phyloP scores from a whole-genome alignment of 768 basidiomycete genomes.

The Cytidiella melzeri region DNA sequence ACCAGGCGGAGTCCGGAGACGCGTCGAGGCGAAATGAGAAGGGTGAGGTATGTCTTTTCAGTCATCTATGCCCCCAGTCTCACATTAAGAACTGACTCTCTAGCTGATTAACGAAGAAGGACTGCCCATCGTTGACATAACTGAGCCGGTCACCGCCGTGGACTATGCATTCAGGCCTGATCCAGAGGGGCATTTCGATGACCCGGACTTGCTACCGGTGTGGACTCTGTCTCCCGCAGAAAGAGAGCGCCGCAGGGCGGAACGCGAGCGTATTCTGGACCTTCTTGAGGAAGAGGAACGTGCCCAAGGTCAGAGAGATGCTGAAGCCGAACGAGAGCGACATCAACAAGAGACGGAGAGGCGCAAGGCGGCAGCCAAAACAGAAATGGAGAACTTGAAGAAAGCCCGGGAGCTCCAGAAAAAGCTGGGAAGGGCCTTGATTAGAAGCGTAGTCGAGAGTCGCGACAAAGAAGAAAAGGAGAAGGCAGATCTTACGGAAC shows the following conservation, averaged over 20 bases:
- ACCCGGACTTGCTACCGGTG: conserved; percentile 42
- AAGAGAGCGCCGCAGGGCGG: conserved; percentile 44
- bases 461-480: conserved; percentile 34
- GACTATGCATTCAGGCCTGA: conserved; percentile 15
- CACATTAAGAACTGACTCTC: conserved; percentile 1
- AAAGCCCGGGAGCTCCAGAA: conserved; percentile 52
- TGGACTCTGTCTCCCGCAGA: conserved; percentile 39
- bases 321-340: conserved; percentile 34
- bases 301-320: conserved; percentile 35
- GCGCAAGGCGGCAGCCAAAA: conserved; percentile 41
- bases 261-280: conserved; percentile 62
- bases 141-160: conserved; percentile 43
- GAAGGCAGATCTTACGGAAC: conserved; percentile 24
- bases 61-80: background rate
- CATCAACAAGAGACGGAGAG: conserved; percentile 43
- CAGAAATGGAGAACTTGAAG: conserved; percentile 34
- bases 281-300: conserved; percentile 67
- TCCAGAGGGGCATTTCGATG: conserved; percentile 23
- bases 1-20: conserved; percentile 27
- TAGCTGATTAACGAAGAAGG: conserved; percentile 75
- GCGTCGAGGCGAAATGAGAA: conserved; percentile 40
- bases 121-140: conserved; percentile 73
- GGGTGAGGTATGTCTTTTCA: conserved; percentile 53
- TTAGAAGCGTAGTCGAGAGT: conserved; percentile 39
- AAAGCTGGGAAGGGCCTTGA: conserved; percentile 70